Base-by-base conservation (phyloP, 1,139 yeast genomes). In the Blastobotrys capitulatus region DNA sequence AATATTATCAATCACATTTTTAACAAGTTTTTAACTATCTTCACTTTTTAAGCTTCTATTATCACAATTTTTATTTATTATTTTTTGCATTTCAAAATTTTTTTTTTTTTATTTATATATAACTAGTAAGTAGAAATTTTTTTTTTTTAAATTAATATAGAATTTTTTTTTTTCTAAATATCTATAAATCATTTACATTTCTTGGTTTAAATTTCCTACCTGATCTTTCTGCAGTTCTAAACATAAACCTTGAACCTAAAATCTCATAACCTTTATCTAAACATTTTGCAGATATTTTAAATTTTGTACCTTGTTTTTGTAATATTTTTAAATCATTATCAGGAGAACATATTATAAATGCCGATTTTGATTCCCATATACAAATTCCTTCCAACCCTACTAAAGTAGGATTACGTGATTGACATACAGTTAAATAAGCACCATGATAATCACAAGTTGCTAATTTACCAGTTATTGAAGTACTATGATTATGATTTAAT, bases 381-480 rank as follows among this genome's bases (percentile, higher is more conserved):
- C 90, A 88, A 6, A 90, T 85, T 0, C 98, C 98, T 38, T 74
- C 59, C 16, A 77, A 59, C 0, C 96, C 96, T 6, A 83, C 75
- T 49, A 79, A 61, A 45, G 79, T 76, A 1, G 75, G 71, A 59
- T 86, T 86, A 18, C 71, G 68, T 12, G 89, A 75, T 42, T 79
- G 76, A 1, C 74, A 60, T 0, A 90, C 92, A 15, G 75, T 73
- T 20, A 90, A 54, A 39, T 70, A 64, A 18, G 95, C 80, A 2
- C 98, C 97, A 58, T 85, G 86, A 65, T 77, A 86, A 61, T 92
- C 98, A 1, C 96, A 92, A 54, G 83, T 76, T 0, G 92, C 77
- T 34, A 90, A 67, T 59, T 83, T 83, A 7, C 59, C 61, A 5
- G 66, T 62, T 8, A 51, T 42, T 13, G 52, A 12, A 22, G 47